phyloP scores from a whole-genome alignment of 352 stramenopile species.

The Phytophthora vignae region DNA sequence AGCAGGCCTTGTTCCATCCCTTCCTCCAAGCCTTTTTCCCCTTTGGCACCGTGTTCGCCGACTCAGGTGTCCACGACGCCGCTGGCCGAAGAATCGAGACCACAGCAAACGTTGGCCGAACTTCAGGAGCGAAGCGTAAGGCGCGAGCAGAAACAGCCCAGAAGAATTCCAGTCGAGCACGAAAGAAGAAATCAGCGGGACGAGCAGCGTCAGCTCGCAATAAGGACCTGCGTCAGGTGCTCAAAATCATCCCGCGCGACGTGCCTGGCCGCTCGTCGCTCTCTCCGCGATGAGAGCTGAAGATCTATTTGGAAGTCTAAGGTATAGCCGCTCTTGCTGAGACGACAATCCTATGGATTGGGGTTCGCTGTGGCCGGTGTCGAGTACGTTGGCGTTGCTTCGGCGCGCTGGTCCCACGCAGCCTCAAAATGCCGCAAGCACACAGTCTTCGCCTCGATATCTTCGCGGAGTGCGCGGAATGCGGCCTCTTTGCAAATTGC shows the following conservation, averaged over 20 bases:
- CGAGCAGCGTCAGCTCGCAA: slow-evolving; percentile 31
- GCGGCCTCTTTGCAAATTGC: slow-evolving; percentile 85
- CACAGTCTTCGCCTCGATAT: slow-evolving; percentile 52
- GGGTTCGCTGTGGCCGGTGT: slow-evolving; percentile 17
- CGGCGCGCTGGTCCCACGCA: slow-evolving; percentile 54
- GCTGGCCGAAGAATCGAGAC: slow-evolving; percentile 3
- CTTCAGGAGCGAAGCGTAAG: slow-evolving; percentile 29
- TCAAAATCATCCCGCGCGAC: slow-evolving; percentile 40
- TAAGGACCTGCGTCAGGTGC: slow-evolving; percentile 40
- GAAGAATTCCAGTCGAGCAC: slow-evolving; percentile 13
- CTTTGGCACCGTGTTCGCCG: slow-evolving; percentile 64
- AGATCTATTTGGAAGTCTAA: slow-evolving; percentile 4
- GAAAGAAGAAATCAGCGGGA: slow-evolving; percentile 25
- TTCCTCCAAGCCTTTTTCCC: slow-evolving; percentile 79
- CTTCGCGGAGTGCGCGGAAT: slow-evolving; percentile 75
- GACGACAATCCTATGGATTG: slow-evolving; percentile 10
- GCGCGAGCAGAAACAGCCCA: slow-evolving; percentile 2
- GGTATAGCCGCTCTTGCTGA: not conserved
- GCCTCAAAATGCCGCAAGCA: slow-evolving; percentile 52
- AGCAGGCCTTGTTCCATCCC: slow-evolving; percentile 65
- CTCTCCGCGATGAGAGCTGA: slow-evolving; percentile 22
- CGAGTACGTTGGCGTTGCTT: slow-evolving; percentile 21
- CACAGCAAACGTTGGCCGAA: not conserved
- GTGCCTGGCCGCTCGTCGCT: slow-evolving; percentile 24
- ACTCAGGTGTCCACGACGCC: slow-evolving; percentile 6